Percentiles rank a stretch among this genome's conserved stretches.
Evolutionary conservation across 192 early-diverging fungal genomes (phyloP).

Genomic region (Gamsiella multidivaricata): DNA sequence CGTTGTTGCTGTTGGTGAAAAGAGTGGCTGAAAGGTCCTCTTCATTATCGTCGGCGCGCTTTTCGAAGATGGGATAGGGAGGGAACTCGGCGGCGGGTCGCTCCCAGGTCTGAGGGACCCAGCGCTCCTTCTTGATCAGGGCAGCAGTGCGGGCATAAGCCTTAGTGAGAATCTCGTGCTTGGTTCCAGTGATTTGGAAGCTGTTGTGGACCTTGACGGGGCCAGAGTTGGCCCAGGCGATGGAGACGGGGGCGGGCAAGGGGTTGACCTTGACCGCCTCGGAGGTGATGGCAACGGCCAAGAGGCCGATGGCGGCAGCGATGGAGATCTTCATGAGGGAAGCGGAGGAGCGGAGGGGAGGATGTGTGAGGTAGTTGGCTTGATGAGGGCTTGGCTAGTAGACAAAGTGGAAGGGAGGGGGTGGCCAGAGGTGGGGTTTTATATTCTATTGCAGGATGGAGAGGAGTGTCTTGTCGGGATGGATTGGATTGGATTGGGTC

Average conservation of each 20-base stretch:
- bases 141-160: slow-evolving; percentile 62
- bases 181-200: slow-evolving; percentile 32
- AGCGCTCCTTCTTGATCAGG: slow-evolving; percentile 62
- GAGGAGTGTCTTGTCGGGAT: too few species aligned
- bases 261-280: slow-evolving; percentile 59
- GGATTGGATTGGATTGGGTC: too few species aligned
- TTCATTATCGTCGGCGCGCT: slow-evolving; percentile 34
- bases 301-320: slow-evolving; percentile 55
- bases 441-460: too few species aligned
- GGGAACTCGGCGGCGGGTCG: slow-evolving; percentile 34
- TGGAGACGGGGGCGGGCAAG: slow-evolving; percentile 49
- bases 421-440: too few species aligned
- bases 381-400: too few species aligned
- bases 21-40: background rate
- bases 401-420: too few species aligned
- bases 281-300: slow-evolving; percentile 25
- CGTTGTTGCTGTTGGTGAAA: slow-evolving; percentile 1
- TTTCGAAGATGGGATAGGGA: slow-evolving; percentile 42
- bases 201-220: slow-evolving; percentile 41
- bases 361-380: too few species aligned
- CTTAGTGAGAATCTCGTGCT: slow-evolving; percentile 52
- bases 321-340: slow-evolving; percentile 44
- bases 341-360: background rate
- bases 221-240: slow-evolving; percentile 47
- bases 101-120: slow-evolving; percentile 58